A percentile compares a stretch with the other conserved stretches of the same genome.
Evolutionary conservation across 2,329 filamentous ascomycete genomes (phyloP).

Genomic region (Paecilomyces fulvus): DNA sequence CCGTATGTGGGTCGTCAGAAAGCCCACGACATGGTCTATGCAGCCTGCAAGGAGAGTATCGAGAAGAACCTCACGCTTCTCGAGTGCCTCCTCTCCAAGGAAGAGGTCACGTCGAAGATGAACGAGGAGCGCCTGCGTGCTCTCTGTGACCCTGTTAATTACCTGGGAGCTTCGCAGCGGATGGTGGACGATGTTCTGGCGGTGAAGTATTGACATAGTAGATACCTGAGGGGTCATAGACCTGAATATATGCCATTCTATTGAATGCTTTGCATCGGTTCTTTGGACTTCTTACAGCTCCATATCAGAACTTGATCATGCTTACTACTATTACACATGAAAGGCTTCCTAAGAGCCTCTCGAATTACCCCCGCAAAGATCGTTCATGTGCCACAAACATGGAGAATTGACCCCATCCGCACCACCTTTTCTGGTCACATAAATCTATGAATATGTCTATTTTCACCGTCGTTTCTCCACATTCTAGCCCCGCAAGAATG

Average conservation of each 20-base stretch:
- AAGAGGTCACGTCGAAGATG: slow-evolving; percentile 36
- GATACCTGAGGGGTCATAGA: not conserved
- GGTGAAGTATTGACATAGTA: slow-evolving; percentile 1
- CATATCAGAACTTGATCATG: not conserved
- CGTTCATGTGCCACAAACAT: not conserved
- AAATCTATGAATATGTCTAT: not conserved
- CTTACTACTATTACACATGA: not conserved
- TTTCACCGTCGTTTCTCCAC: not conserved
- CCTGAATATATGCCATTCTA: not conserved
- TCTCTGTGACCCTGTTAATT: slow-evolving; percentile 48
- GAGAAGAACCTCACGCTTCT: slow-evolving; percentile 37
- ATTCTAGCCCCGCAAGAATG: not conserved
- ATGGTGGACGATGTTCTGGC: slow-evolving; percentile 28
- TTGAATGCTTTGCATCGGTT: too few species aligned
- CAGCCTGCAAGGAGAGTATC: slow-evolving; percentile 44
- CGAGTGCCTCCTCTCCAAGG: slow-evolving; percentile 33
- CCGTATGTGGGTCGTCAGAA: slow-evolving; percentile 43
- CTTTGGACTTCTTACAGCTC: too few species aligned
- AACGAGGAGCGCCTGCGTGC: slow-evolving; percentile 42
- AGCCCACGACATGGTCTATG: slow-evolving; percentile 50
- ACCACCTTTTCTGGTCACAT: not conserved
- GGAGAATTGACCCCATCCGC: not conserved
- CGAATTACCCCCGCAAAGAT: not conserved
- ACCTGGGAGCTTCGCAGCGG: slow-evolving; percentile 25
- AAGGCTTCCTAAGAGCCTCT: not conserved